Evolutionary conservation across 2,329 filamentous ascomycete genomes (phyloP), one percentile per base, ranked within the genome.

Genomic region (Trichoderma atrobrunneum): DNA sequence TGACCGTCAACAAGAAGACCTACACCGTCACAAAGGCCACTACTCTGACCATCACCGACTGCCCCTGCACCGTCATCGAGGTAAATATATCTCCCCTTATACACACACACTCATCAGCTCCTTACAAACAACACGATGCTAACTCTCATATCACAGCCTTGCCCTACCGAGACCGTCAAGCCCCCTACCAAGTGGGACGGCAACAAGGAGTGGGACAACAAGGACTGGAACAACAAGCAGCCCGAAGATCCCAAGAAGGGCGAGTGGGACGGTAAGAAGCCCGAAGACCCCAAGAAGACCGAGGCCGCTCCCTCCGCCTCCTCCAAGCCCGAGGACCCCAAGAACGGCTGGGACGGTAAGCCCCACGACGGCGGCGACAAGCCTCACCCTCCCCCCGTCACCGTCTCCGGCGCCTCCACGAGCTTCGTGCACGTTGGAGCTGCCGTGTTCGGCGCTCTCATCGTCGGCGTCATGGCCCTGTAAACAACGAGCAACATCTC

Each of bases 1-100:
- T 89, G 75, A 86, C 83, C 74, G 81, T 86, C 79, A 84, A 84
- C 77, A 80, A 81, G 77, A 83, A 85, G 79, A 82, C 82, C 63
- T 90, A 87, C 83, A 85, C 86, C 62, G 84, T 89, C 76, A 86
- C 85, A 67, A 82, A 84, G 78, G 84, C 88, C 73, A 81, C 87
- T 76, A 86, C 85, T 70, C 80, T 89, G 74, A 89, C 86, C 76
- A 85, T 91, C 71, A 84, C 82, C 48, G 81, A 87, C 78, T 88
- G 86, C 80, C 85, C 86, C 72, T 88, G 86, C 82, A 87, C 86
- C 59, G 73, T 82, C 66, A 74, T 77, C 70, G 77, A 81, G 79
- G 79, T 79, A 74, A 72, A 76, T 54, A 61, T 74, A 81, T 54
- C 77, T 14, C 21, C 56, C 21, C 10, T 21, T 6, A 48, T 14